Evolutionary conservation across 2,329 filamentous ascomycete species (phyloP), one percentile per base, ranked within the genome.

Genomic region (Teratosphaeria gauchensis): DNA sequence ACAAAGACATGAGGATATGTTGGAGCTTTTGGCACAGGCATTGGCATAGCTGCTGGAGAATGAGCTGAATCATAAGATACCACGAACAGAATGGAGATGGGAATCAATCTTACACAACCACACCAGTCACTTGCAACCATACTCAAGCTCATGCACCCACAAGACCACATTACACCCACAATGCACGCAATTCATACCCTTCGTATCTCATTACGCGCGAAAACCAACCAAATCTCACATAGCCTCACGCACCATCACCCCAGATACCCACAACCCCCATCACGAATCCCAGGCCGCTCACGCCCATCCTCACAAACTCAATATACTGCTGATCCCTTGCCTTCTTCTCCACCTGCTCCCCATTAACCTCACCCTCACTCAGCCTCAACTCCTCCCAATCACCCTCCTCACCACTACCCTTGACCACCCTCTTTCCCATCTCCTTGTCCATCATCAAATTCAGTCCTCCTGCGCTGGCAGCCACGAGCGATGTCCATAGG

Each of bases 401-500:
- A 19, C 42, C n/a, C 54, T 73, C 69, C 6, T 65, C 62, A 31
- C 74, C 71, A 21, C 74, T 73, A 61, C 71, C 69, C 32, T 65
- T 65, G 30, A 59, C 64, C 28, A 68, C 64, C 55, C 60, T 54
- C 59, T 61, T 52, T 61, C 62, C 63, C 52, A 63, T 52, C 24
- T 61, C 59, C 59, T 62, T 58, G 16, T 68, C 64, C 67, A 57
- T 65, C 31, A 38, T 9, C 24, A 73, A 69, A 55, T 75, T 75
- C 56, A 77, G 65, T 42, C 67, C 73, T 1, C 73, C 68, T 33
- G 67, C 64, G 8, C 77, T 76, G 46, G 81, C 78, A 51, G 85
- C 82, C 59, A 91, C 81, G 30, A 90, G 75, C 2, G 86, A 85
- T 14, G 90, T 90, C 84, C 94, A 96, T 60, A 96, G 75, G 30